phyloP scores from a whole-genome alignment of 192 early-diverging fungal species.

The Endogone sp. region DNA sequence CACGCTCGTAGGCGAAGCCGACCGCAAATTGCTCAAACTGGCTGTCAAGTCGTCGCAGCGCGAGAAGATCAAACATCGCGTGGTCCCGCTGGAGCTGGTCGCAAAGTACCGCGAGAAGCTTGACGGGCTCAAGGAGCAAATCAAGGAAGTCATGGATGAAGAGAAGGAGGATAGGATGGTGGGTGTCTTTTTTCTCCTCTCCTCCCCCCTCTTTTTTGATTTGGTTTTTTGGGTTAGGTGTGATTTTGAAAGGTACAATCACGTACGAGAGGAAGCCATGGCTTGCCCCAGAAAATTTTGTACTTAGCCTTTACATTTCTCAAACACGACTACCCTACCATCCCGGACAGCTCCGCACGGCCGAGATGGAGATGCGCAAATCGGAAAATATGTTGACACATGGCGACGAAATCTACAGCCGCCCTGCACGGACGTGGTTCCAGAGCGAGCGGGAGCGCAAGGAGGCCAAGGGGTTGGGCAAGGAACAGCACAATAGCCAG shows the following conservation, averaged over 20 bases:
- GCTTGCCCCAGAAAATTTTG: no score
- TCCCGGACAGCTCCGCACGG: constrained; percentile 46
- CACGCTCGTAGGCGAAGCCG: constrained; percentile 87
- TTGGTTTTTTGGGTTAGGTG: no score
- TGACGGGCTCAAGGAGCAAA: constrained; percentile 59
- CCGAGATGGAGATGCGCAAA: constrained; percentile 92
- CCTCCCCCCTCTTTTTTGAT: no score
- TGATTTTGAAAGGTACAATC: no score
- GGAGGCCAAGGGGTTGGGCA: constrained; percentile 46
- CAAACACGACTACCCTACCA: no score
- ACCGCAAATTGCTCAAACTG: constrained; percentile 88
- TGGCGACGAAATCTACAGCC: constrained; percentile 80
- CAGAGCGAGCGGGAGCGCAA: constrained; percentile 75
- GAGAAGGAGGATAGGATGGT: constrained; percentile 75
- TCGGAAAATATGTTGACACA: constrained; percentile 80
- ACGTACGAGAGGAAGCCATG: no score
- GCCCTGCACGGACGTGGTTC: constrained; percentile 96
- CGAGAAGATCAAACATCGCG: constrained; percentile 82
- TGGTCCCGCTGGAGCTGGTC: constrained; percentile 77
- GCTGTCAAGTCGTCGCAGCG: constrained; percentile 81
- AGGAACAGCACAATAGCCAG: constrained; percentile 11
- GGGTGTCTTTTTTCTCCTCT: no score
- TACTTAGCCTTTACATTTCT: no score
- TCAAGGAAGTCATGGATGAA: constrained; percentile 64
- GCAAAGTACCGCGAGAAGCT: constrained; percentile 72